These are phyloP conservation scores for Austroboletus niveus DNA, from an alignment of 1,284 basidiomycete genomes.

Conservation along the genomic window DNA sequence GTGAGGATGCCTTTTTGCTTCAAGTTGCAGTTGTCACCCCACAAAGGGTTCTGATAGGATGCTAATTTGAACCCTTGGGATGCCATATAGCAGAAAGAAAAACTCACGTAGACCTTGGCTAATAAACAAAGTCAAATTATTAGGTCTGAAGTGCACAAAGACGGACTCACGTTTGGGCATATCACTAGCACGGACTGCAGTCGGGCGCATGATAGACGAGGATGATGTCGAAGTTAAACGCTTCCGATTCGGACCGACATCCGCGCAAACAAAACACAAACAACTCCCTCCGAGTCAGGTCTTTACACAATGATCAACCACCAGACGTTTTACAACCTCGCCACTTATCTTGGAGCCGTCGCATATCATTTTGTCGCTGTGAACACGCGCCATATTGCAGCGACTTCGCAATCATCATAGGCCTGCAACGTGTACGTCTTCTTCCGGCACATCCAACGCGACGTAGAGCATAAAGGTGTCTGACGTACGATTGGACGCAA, in stretches of 20 bases:
- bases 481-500: no score
- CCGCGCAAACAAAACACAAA: not conserved
- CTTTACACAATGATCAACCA: constrained; percentile 64
- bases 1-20: constrained; percentile 74
- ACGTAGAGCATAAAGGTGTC: no score
- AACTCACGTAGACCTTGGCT: constrained; percentile 70
- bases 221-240: not conserved
- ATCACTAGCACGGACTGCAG: constrained; percentile 35
- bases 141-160: not conserved
- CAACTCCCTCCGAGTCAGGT: no score
- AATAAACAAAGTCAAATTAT: constrained; percentile 11
- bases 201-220: constrained; percentile 58
- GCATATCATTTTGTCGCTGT: constrained; percentile 87
- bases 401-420: constrained; percentile 17
- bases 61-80: constrained; percentile 12
- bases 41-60: constrained; percentile 77
- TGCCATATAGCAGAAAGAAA: not conserved
- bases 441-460: not conserved
- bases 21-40: constrained; percentile 75
- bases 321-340: constrained; percentile 76
- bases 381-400: constrained; percentile 58
- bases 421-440: not conserved
- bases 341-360: constrained; percentile 83
- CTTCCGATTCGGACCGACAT: not conserved
- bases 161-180: constrained; percentile 75